Evolutionary conservation across 1,284 basidiomycete species (phyloP).

Genomic region (Bondarzewia mesenterica): DNA sequence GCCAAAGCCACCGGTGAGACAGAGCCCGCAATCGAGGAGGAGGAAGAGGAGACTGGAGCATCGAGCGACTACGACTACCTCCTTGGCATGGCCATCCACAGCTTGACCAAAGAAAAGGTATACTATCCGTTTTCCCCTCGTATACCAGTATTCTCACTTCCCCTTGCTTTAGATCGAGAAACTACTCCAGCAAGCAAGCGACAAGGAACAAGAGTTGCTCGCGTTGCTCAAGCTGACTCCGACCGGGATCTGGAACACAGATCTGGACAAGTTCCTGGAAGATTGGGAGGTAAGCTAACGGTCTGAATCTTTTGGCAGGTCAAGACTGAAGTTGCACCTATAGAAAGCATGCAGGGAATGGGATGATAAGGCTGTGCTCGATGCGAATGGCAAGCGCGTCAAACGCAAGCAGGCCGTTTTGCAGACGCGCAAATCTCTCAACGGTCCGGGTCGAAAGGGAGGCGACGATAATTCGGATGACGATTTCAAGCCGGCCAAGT

Average conservation of each 20-base stretch:
- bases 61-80: conserved; percentile 89
- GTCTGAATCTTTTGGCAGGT: neutral
- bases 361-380: conserved; percentile 44
- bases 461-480: conserved; percentile 52
- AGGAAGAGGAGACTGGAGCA: conserved; percentile 29
- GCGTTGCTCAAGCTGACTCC: conserved; percentile 75
- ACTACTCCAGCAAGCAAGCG: conserved; percentile 72
- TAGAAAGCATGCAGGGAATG: conserved; percentile 59
- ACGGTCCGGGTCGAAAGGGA: conserved; percentile 43
- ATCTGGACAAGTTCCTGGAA: conserved; percentile 78
- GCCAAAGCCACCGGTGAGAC: conserved; percentile 68
- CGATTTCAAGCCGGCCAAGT: conserved; percentile 65
- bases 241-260: conserved; percentile 85
- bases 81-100: conserved; percentile 92
- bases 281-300: conserved; percentile 74
- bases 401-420: conserved; percentile 76
- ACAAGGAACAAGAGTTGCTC: conserved; percentile 82
- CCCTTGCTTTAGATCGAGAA: conserved; percentile 63
- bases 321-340: conserved; percentile 8
- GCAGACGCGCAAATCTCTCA: conserved; percentile 59
- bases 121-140: conserved; percentile 10
- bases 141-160: neutral
- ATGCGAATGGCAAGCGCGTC: conserved; percentile 51
- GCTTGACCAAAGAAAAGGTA: conserved; percentile 91
- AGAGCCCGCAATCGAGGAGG: conserved; percentile 56